Conservation (phyloP, 257 asterid genomes). For the Cruciata laevipes region DNA sequence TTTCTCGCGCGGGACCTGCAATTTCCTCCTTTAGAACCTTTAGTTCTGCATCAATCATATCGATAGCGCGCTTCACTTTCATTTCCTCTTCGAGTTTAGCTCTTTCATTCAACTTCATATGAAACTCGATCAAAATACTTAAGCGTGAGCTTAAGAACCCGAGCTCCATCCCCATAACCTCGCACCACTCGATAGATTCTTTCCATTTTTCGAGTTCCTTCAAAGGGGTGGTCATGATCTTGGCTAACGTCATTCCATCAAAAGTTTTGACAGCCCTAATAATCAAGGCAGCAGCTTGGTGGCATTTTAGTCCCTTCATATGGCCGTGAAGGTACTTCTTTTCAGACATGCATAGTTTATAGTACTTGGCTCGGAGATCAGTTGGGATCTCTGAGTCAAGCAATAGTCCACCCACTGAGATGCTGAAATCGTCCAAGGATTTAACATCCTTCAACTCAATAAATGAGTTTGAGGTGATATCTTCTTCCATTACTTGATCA, state of each 20-base stretch:
- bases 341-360: slow-evolving; percentile 47
- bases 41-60: too few relatives aligned
- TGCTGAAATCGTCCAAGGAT: slow-evolving; percentile 40
- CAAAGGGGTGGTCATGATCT: slow-evolving; percentile 20
- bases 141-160: slow-evolving; percentile 47
- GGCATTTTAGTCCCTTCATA: slow-evolving; percentile 38
- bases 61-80: too few relatives aligned
- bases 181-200: slow-evolving; percentile 45
- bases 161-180: slow-evolving; percentile 56
- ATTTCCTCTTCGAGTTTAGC: slow-evolving; percentile 27
- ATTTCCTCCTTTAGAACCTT: slow-evolving; percentile 27
- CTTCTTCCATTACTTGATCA: slow-evolving; percentile 23
- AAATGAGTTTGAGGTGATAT: slow-evolving; percentile 20
- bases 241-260: slow-evolving; percentile 43
- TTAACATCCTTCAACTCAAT: slow-evolving; percentile 31
- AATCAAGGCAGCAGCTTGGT: slow-evolving; percentile 42
- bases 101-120: slow-evolving; percentile 27
- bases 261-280: slow-evolving; percentile 40
- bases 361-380: slow-evolving; percentile 34
- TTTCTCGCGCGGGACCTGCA: slow-evolving; percentile 18
- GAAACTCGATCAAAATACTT: slow-evolving; percentile 19
- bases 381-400: slow-evolving; percentile 41
- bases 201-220: slow-evolving; percentile 40
- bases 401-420: slow-evolving; percentile 37
- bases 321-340: slow-evolving; percentile 40